Conservation (phyloP, 805 yeast genomes). For the Sugiyamaella qingdaonensis region DNA sequence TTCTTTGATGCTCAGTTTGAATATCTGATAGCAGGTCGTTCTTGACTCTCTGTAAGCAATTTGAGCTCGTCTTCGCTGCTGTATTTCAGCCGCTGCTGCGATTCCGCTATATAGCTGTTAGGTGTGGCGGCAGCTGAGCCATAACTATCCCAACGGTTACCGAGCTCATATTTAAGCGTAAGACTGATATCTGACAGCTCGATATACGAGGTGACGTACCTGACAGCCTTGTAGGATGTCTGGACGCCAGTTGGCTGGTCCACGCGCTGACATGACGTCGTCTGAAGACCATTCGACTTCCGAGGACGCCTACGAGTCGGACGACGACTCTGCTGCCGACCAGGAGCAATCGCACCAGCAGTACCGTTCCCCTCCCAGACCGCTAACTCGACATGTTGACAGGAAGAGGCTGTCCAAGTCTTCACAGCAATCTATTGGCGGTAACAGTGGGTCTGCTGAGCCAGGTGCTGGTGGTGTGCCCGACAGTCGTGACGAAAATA, state of each 20-base stretch:
- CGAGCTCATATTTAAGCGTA: no score
- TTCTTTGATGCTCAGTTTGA: no score
- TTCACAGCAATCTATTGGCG: no score
- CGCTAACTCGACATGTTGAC: not conserved
- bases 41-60: no score
- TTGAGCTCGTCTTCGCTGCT: no score
- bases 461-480: not conserved
- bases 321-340: not conserved
- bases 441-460: not conserved
- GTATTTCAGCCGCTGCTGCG: no score
- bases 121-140: no score
- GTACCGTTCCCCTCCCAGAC: not conserved
- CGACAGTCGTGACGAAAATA: not conserved
- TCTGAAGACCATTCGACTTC: slow-evolving; percentile 1
- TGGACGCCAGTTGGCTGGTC: not conserved
- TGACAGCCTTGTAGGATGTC: not conserved
- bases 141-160: no score
- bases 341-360: not conserved
- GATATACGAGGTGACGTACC: no score
- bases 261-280: not conserved
- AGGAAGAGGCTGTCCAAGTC: not conserved
- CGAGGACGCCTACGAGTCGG: not conserved
- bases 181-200: no score
- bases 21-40: no score
- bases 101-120: no score